Percentiles rank a stretch among this genome's conserved stretches.
These are phyloP conservation scores for Westerdykella aurantiaca DNA, from an alignment of 2,329 filamentous ascomycete species.

Conservation along the genomic window DNA sequence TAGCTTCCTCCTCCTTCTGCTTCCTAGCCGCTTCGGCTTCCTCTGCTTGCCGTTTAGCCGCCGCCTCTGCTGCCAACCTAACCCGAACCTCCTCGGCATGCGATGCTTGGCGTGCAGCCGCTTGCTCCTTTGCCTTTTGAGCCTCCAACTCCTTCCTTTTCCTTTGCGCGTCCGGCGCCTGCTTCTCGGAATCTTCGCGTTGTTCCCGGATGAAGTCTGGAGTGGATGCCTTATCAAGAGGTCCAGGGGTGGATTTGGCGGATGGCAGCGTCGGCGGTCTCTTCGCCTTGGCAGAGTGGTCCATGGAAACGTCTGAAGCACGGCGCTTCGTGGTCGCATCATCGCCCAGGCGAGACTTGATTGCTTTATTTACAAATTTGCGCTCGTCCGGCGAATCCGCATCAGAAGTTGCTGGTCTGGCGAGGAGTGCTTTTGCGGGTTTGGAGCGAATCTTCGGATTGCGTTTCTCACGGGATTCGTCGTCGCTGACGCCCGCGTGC, in stretches of 20 bases:
- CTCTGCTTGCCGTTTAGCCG: conserved; percentile 24
- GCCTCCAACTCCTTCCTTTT: conserved; percentile 14
- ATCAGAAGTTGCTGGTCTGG: conserved; percentile 28
- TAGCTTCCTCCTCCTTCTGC: conserved; percentile 27
- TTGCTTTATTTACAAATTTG: conserved; percentile 26
- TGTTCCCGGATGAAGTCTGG: conserved; percentile 31
- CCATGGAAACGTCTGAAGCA: conserved; percentile 26
- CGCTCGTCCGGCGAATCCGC: conserved; percentile 33
- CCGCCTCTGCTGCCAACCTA: conserved; percentile 18
- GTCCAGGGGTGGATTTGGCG: conserved; percentile 32
- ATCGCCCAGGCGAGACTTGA: conserved; percentile 29
- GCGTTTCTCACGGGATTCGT: conserved; percentile 20
- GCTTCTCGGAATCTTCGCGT: conserved; percentile 30
- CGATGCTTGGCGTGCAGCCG: conserved; percentile 5
- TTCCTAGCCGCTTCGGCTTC: conserved; percentile 30
- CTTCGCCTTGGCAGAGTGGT: conserved; percentile 23
- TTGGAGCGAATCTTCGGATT: conserved; percentile 23
- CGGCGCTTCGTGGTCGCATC: conserved; percentile 30
- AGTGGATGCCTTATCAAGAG: conserved; percentile 30
- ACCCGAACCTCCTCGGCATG: conserved; percentile 5
- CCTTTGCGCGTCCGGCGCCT: conserved; percentile 22
- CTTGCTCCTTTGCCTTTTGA: conserved; percentile 7
- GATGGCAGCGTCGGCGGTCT: conserved; percentile 27
- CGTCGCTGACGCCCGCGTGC: conserved; percentile 28
- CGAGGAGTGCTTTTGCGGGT: conserved; percentile 17